Base-by-base conservation (phyloP, 2,329 filamentous ascomycete genomes). In the Penicillium sp. region DNA sequence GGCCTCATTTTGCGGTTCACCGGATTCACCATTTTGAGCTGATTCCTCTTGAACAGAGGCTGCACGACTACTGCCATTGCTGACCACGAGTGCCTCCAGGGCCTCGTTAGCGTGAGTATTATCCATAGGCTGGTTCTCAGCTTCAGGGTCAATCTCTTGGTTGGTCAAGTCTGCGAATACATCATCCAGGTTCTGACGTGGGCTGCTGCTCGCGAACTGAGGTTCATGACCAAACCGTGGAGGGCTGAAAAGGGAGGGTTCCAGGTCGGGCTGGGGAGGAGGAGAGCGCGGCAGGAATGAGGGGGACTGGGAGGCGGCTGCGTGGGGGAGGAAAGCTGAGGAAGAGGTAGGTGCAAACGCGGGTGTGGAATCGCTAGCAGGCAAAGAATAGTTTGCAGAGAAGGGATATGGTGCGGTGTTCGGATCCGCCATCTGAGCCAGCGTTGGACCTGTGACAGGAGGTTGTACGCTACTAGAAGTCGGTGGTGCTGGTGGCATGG, bases 51-150 rank as follows among this genome's bases (percentile, higher is more conserved):
- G 57, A 25, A 66, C 55, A n/a, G 71, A 68, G 7, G 64, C 63
- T 25, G 69, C 66, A 38, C 65, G 65, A 41, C 71, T 73, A 26
- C 69, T 69, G 17, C 67, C 69, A 40, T 73, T 73, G 57, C 72
- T 72, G 26, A 71, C 75, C 55, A 75, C 70, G 14, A 77, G 69
- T 22, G 67, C 73, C 55, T 79, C 77, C 19, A 79, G 63, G 4
- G 77, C 77, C 60, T 79, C 77, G 38, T 75, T 77, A 8, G 76
- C 76, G 61, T 79, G 76, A n/a, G 73, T 75, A 28, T 77, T 76
- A 50, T 78, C 75, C 69, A 75, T 71, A 12, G 61, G 68, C 62
- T 69, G 69, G 5, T 59, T 48, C 43, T 70, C 69, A 11, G 61
- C 47, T 16, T 73, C 71, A 7, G 63, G 62, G 9, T 76, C 74